These are phyloP conservation scores for Populus davidiana DNA, from an alignment of 345 rosid genomes.

Conservation along the genomic window DNA sequence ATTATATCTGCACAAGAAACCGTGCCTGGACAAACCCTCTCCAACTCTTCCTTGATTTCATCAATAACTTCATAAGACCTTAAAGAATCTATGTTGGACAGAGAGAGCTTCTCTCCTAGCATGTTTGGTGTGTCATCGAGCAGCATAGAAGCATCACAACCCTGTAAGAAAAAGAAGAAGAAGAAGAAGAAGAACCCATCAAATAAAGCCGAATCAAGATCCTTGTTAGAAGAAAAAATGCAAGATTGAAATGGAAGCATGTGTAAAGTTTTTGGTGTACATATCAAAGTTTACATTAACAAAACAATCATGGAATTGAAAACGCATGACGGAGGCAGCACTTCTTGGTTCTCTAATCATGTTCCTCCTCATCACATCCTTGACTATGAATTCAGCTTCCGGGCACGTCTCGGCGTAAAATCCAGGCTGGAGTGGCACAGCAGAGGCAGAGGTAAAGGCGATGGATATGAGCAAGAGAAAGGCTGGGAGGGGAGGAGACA, in stretches of 20 bases:
- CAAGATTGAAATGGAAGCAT: background rate
- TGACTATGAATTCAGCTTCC: constrained; percentile 61
- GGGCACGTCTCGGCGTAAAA: constrained; percentile 75
- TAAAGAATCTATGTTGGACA: constrained; percentile 78
- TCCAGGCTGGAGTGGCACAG: constrained; percentile 48
- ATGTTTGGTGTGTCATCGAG: constrained; percentile 79
- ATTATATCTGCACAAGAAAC: constrained; percentile 92
- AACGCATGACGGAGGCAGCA: constrained; percentile 89
- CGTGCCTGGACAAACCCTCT: constrained; percentile 65
- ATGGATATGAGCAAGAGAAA: constrained; percentile 26
- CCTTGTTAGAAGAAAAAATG: background rate
- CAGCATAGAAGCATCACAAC: constrained; percentile 81
- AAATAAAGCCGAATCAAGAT: background rate
- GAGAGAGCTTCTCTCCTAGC: constrained; percentile 73
- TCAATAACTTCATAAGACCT: constrained; percentile 76
- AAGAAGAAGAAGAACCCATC: background rate
- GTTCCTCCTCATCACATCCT: constrained; percentile 55
- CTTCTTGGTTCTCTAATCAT: constrained; percentile 69
- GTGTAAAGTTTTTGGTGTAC: background rate
- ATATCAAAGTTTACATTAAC: constrained; percentile 56
- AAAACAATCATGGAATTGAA: constrained; percentile 94
- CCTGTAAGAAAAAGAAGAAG: constrained; percentile 32
- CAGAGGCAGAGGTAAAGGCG: constrained; percentile 10
- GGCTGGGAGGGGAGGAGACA: constrained; percentile 17
- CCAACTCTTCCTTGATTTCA: constrained; percentile 65